phyloP scores from a whole-genome alignment of 2,329 filamentous ascomycete species.

The Penicillium rolfsii region DNA sequence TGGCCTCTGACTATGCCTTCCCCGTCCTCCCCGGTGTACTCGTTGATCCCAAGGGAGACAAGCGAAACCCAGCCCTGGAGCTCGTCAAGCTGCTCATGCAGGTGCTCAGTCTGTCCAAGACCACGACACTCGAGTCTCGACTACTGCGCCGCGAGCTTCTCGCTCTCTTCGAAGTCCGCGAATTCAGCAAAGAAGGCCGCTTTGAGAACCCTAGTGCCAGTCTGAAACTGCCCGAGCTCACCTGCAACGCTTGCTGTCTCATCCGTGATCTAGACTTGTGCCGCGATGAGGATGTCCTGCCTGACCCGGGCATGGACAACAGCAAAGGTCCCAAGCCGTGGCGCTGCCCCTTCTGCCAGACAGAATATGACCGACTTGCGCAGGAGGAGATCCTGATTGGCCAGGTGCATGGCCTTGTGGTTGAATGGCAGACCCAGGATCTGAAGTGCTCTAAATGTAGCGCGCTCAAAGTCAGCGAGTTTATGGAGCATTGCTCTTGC shows the following conservation, averaged over 20 bases:
- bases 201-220: constrained; percentile 84
- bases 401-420: constrained; percentile 72
- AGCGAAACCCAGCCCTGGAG: constrained; percentile 78
- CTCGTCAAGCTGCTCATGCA: constrained; percentile 93
- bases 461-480: constrained; percentile 77
- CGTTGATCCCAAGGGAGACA: constrained; percentile 57
- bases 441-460: constrained; percentile 77
- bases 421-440: constrained; percentile 88
- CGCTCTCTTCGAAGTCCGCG: constrained; percentile 86
- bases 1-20: constrained; percentile 85
- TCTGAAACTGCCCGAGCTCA: constrained; percentile 73
- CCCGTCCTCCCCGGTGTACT: constrained; percentile 66
- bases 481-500: constrained; percentile 95
- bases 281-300: constrained; percentile 79
- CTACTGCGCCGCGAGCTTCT: constrained; percentile 87
- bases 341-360: constrained; percentile 76
- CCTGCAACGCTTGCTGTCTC: constrained; percentile 89
- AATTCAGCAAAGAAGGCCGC: constrained; percentile 85
- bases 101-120: constrained; percentile 86
- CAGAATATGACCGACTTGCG: constrained; percentile 73
- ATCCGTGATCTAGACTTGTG: constrained; percentile 89
- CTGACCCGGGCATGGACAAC: constrained; percentile 46
- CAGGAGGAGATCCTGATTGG: constrained; percentile 83
- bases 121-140: constrained; percentile 84
- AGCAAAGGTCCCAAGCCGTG: constrained; percentile 57